phyloP scores from a whole-genome alignment of 176 grass and related monocot species.

The Carex parvula region DNA sequence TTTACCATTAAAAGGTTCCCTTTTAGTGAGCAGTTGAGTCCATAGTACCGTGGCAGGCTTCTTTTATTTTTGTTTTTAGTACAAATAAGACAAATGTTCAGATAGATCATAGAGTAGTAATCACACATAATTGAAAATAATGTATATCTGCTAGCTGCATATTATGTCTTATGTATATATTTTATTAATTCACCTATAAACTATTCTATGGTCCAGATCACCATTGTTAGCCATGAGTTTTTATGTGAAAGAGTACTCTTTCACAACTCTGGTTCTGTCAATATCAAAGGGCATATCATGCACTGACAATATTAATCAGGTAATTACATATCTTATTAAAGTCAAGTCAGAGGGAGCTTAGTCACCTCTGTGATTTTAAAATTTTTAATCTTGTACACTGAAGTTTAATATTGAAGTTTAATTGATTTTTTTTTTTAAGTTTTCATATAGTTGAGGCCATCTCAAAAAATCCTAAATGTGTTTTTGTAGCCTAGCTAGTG shows the following conservation, averaged over 20 bases:
- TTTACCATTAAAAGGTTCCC: not conserved
- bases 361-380: too few species aligned
- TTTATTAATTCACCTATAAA: not conserved
- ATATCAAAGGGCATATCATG: not conserved
- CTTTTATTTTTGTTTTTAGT: not conserved
- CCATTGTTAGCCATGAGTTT: not conserved
- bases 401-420: too few species aligned
- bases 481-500: too few species aligned
- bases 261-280: not conserved
- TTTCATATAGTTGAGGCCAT: too few species aligned
- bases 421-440: too few species aligned
- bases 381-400: too few species aligned
- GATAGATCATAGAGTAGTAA: not conserved
- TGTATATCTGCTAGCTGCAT: not conserved
- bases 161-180: not conserved
- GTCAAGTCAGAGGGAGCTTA: too few species aligned
- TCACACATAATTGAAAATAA: not conserved
- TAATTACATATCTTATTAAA: not conserved
- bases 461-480: too few species aligned
- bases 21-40: not conserved
- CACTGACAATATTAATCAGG: not conserved
- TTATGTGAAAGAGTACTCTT: not conserved
- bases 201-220: not conserved
- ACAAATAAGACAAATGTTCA: not conserved
- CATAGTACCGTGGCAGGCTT: too few species aligned